Evolutionary conservation across 2,329 filamentous ascomycete genomes (phyloP), one percentile per base, ranked within the genome.

Genomic region (Helotiales sp.): DNA sequence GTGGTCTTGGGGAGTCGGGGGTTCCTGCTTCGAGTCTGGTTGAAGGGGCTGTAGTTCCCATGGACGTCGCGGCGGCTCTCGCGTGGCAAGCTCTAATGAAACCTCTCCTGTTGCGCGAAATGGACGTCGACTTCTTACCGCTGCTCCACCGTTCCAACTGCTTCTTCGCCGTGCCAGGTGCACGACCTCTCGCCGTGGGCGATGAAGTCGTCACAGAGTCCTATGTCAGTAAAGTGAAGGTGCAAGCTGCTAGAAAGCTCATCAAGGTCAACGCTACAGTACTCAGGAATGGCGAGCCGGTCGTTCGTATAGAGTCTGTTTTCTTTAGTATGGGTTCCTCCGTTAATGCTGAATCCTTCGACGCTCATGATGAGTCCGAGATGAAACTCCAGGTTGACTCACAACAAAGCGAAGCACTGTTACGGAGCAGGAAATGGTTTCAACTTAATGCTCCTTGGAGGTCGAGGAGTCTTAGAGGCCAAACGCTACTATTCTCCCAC

Each of bases 71-170:
- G 65, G 96, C 96, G 65, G 93, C 96, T n/a, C 89, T 96, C 51
- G 93, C 93, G 61, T 97, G 93, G 93, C 98, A 99, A 79, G 95
- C 95, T 42, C 99, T 99, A 70, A 99, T 92, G 10, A 98, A 98
- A 82, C 95, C 95, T 12, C 98, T 99, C 75, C 99, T 99, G 83
- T 95, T 95, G 63, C 88, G 92, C 66, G 91, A 87, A 61, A 97
- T 99, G 68, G 95, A 99, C 67, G 95, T 95, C 64, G 95, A 99
- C 72, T 80, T 99, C 54, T 82, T 99, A 60, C 97, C 96, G 78
- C 86, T 99, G 53, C 93, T 99, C 13, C 95, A 99, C 76, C 78
- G 99, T 61, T 98, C 95, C 49, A 99, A 99, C 74, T 88, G 90
- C 61, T 99, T 98, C 87, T 90, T 95, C 69, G 99, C 99, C 95